Conservation (phyloP, 768 basidiomycete genomes). For the Hypsizygus marmoreus region DNA sequence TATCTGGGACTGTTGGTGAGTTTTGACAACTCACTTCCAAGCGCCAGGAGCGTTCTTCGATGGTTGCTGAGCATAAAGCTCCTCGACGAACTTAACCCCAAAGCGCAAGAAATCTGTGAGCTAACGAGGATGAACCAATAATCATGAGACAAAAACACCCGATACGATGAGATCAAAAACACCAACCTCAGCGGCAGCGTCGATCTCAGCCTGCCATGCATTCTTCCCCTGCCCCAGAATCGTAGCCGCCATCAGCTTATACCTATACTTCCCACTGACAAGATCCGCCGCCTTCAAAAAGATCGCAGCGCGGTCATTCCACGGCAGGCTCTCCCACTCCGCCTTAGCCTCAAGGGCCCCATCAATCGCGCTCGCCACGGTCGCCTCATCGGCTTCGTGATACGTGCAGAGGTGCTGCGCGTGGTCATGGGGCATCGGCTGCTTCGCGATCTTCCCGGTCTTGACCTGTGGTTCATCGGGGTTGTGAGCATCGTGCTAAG, state of each 20-base stretch:
- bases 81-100: constrained; percentile 95
- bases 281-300: constrained; percentile 98
- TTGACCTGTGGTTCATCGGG: too few species aligned
- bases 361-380: constrained; percentile 78
- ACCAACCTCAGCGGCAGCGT: constrained; percentile 93
- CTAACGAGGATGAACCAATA: constrained; percentile 38
- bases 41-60: constrained; percentile 79
- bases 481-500: too few species aligned
- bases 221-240: constrained; percentile 99
- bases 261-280: constrained; percentile 92
- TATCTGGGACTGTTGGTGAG: constrained; percentile 1
- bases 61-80: constrained; percentile 91
- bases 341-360: constrained; percentile 85
- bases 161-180: not conserved
- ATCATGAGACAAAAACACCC: not conserved
- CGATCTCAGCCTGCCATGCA: constrained; percentile 99
- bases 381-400: constrained; percentile 82
- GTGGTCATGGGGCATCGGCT: constrained; percentile 87
- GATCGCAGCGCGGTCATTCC: constrained; percentile 96
- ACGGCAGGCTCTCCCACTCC: constrained; percentile 93
- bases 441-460: constrained; percentile 77
- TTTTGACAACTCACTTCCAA: constrained; percentile 80
- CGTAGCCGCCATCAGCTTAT: constrained; percentile 93
- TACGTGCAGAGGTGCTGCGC: constrained; percentile 79
- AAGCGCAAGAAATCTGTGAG: constrained; percentile 94